Evolutionary conservation across 768 basidiomycete genomes (phyloP).

Genomic region (Melanogaster broomeanus): DNA sequence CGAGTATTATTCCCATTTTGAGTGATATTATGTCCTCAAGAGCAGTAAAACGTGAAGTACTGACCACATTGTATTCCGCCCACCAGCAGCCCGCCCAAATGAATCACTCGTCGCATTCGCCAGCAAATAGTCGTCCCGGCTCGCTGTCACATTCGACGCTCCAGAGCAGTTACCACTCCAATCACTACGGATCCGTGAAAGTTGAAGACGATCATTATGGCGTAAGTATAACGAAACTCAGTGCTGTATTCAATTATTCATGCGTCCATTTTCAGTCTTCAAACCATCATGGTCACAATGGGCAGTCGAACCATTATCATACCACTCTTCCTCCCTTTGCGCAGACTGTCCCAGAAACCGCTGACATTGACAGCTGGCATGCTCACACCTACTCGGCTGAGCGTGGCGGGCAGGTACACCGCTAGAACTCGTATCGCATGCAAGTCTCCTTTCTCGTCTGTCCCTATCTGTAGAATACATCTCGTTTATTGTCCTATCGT

Average conservation of each 20-base stretch:
- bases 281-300: slow-evolving; percentile 35
- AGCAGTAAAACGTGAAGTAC: slow-evolving; percentile 53
- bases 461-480: slow-evolving; percentile 33
- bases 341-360: slow-evolving; percentile 38
- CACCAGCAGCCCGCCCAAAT: slow-evolving; percentile 67
- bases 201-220: slow-evolving; percentile 67
- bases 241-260: slow-evolving; percentile 3
- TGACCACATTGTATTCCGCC: slow-evolving; percentile 45
- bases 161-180: slow-evolving; percentile 43
- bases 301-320: slow-evolving; percentile 41
- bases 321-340: slow-evolving; percentile 49
- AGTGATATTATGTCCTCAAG: slow-evolving; percentile 28
- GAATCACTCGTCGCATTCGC: slow-evolving; percentile 55
- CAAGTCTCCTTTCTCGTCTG: not conserved
- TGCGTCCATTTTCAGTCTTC: slow-evolving; percentile 21
- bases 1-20: slow-evolving; percentile 60
- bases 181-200: slow-evolving; percentile 58
- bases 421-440: slow-evolving; percentile 36
- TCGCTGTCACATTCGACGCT: slow-evolving; percentile 41
- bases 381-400: slow-evolving; percentile 57
- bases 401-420: slow-evolving; percentile 58
- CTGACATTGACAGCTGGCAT: slow-evolving; percentile 63
- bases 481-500: slow-evolving; percentile 36
- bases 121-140: slow-evolving; percentile 49
- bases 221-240: slow-evolving; percentile 37